Conservation (phyloP, 2,329 filamentous ascomycete species). For the Colletotrichum truncatum region DNA sequence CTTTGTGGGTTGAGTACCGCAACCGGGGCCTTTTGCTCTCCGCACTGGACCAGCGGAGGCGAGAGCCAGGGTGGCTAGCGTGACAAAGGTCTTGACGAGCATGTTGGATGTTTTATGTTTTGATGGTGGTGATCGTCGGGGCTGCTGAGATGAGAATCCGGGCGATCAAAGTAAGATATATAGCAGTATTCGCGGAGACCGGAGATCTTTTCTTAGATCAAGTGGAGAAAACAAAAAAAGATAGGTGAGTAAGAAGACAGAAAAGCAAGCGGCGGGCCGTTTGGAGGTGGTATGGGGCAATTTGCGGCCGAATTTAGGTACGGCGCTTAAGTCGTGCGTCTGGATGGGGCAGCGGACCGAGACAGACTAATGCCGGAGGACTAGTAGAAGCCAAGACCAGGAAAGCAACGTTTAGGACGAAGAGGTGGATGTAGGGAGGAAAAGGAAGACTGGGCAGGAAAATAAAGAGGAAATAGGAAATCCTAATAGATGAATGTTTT, state of each 20-base stretch:
- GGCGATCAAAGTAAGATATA: slow-evolving; percentile 16
- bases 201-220: slow-evolving; percentile 26
- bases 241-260: not conserved
- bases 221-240: not conserved
- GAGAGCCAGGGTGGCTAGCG: slow-evolving; percentile 45
- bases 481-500: not conserved
- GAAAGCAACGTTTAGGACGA: not conserved
- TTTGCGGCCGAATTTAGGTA: slow-evolving; percentile 24
- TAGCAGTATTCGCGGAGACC: slow-evolving; percentile 15
- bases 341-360: slow-evolving; percentile 5
- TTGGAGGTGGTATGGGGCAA: slow-evolving; percentile 15
- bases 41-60: slow-evolving; percentile 39
- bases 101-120: slow-evolving; percentile 3
- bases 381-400: not conserved
- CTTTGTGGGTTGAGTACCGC: slow-evolving; percentile 30
- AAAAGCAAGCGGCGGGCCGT: slow-evolving; percentile 20
- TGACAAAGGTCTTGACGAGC: slow-evolving; percentile 42
- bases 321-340: slow-evolving; percentile 27
- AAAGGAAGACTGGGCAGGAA: not conserved
- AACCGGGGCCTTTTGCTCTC: slow-evolving; percentile 31
- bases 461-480: not conserved
- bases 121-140: not conserved
- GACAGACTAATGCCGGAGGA: slow-evolving; percentile 27
- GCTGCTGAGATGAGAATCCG: not conserved
- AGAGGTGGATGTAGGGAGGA: not conserved